Percentiles rank a stretch among this genome's conserved stretches.
Conservation (phyloP, 1,284 basidiomycete genomes). For the Trichosporon sp. region DNA sequence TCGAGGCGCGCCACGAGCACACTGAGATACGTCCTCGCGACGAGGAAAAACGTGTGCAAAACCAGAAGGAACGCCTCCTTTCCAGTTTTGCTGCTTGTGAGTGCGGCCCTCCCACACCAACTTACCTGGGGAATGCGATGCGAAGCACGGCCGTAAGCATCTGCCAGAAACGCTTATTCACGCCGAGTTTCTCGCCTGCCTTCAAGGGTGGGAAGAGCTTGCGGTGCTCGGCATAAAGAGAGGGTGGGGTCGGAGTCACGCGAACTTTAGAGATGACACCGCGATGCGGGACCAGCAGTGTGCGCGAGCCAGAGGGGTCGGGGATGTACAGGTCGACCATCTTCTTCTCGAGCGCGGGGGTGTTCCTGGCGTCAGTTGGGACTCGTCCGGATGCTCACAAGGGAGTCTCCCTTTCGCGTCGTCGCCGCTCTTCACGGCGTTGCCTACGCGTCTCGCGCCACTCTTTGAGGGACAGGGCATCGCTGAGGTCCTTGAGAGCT, state of each 20-base stretch:
- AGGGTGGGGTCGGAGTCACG: conserved; percentile 44
- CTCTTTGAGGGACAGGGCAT: conserved; percentile 23
- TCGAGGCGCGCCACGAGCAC: conserved; percentile 85
- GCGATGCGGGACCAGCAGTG: conserved; percentile 63
- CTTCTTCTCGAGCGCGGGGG: conserved; percentile 49
- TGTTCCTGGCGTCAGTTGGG: conserved; percentile 32
- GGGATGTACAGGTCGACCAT: conserved; percentile 50
- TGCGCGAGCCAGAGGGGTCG: conserved; percentile 55
- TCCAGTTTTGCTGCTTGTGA: conserved; percentile 55
- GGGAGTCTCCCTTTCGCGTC: conserved; percentile 42
- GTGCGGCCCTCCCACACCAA: not conserved
- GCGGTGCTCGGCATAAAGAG: conserved; percentile 33
- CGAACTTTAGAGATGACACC: conserved; percentile 60
- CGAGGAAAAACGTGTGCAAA: conserved; percentile 80
- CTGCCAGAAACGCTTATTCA: conserved; percentile 72
- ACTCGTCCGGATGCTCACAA: conserved; percentile 27
- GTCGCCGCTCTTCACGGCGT: conserved; percentile 29
- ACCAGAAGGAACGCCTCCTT: conserved; percentile 74
- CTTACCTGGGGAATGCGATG: conserved; percentile 62
- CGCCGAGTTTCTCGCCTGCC: conserved; percentile 59
- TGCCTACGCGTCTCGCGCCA: conserved; percentile 31
- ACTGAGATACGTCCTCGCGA: conserved; percentile 79
- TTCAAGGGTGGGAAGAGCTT: conserved; percentile 34
- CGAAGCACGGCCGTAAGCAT: conserved; percentile 73
- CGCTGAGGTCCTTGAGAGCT: conserved; percentile 11